Percentiles rank a stretch among this genome's conserved stretches.
Evolutionary conservation across 768 basidiomycete species (phyloP).

Genomic region (Hemileccinum impolitum): DNA sequence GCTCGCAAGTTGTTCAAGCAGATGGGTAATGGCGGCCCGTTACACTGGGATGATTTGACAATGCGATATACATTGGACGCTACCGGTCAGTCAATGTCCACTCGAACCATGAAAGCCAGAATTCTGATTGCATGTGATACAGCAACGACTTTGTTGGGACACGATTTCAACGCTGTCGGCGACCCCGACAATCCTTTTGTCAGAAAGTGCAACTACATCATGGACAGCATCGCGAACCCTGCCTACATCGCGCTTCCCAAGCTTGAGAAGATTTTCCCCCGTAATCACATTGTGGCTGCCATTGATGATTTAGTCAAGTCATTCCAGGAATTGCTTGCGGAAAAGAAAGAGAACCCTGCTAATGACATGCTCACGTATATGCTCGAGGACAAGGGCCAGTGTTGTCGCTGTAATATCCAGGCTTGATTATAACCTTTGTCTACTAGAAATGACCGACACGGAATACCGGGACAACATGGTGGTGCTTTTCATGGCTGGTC

Average conservation of each 20-base stretch:
- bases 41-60: not conserved
- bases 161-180: not conserved
- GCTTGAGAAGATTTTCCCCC: not conserved
- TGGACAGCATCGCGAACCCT: not conserved
- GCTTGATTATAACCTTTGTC: too few species aligned
- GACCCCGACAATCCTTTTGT: not conserved
- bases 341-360: not conserved
- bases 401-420: not conserved
- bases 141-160: not conserved
- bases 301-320: not conserved
- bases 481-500: not conserved
- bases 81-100: not conserved
- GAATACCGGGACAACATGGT: slow-evolving; percentile 1
- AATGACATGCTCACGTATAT: slow-evolving; percentile 6
- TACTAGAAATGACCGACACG: not conserved
- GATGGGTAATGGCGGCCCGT: slow-evolving; percentile 1
- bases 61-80: slow-evolving; percentile 1
- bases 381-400: slow-evolving; percentile 4
- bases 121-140: not conserved
- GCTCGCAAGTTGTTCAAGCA: slow-evolving; percentile 3
- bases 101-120: not conserved
- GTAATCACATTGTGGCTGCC: not conserved
- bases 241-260: not conserved
- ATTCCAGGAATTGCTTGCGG: not conserved
- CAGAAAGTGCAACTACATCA: not conserved